Base-by-base conservation (phyloP, 164 flowering plant genomes). In the Umbellularia californica region DNA sequence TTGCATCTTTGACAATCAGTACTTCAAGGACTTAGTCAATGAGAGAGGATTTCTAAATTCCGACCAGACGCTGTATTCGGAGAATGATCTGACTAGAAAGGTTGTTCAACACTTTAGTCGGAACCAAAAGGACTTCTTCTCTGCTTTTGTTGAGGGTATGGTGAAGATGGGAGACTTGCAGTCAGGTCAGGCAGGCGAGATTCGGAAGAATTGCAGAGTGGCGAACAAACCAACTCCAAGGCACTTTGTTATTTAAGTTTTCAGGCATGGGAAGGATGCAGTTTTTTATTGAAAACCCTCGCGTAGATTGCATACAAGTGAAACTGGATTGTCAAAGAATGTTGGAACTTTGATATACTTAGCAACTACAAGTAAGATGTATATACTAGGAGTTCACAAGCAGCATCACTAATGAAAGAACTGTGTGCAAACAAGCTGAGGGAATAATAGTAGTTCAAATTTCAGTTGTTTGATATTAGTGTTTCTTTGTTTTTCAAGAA, bases 41-140 rank as follows among this genome's bases (percentile, higher is more conserved):
- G 87, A 90, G 27, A 85, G 87, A 74, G 99, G 98, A 23, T 95
- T 95, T 70, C 74, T 95, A 24, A 92, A 93, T 73, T 93, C 99
- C 0, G 98, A 95, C 77, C 83, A 93, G 66, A 85, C 95, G 0
- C 77, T 95, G 41, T 87, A 13, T 70, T 87, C 95, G 0, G 75
- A 22, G 14, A 74, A 74, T 9, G 58, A 25, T 6, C 62, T 69
- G 74, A 93, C 96, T 1, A 80, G 89, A 35, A 70, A 74, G 11
- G 88, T 74, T 74, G 99, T 95, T 19, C 19, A 15, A 72, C 19
- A 33, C 52, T 95, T 79, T 47, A 87, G 96, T 69, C 30, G 35
- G 1, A 75, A 90, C 62, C 77, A 92, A 67, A 27, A 28, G 0
- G 80, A 65, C 47, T 95, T 95, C 74, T 95, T 89, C 68, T 52